Conservation (phyloP, 129 eudicot genomes). For the Dittrichia graveolens region DNA sequence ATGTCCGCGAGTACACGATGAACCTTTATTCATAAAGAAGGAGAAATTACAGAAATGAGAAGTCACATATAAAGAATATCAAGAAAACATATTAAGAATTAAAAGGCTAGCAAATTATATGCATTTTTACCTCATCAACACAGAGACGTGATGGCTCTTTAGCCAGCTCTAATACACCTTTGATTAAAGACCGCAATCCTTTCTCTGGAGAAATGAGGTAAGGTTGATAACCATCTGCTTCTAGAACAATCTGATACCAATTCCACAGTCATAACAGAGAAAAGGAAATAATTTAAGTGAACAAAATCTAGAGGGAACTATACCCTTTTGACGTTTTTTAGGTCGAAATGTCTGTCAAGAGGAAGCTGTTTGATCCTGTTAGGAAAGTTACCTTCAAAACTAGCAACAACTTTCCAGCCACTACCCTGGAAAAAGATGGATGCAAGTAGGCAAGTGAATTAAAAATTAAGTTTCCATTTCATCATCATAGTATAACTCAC, state of each 20-base stretch:
- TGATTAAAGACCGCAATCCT: constrained; percentile 91
- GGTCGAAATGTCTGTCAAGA: constrained; percentile 90
- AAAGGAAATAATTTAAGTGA: neutral
- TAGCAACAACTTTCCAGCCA: constrained; percentile 97
- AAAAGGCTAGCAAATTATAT: constrained; percentile 4
- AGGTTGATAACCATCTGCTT: constrained; percentile 99
- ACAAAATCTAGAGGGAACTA: constrained; percentile 8
- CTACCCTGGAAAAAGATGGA: constrained; percentile 64
- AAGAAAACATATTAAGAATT: neutral
- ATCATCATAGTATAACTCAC: too few relatives aligned
- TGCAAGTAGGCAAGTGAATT: neutral
- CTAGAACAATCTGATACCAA: constrained; percentile 81
- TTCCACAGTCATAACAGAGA: constrained; percentile 22
- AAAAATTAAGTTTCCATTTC: too few relatives aligned
- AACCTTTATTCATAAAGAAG: constrained; percentile 54
- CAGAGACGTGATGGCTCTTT: constrained; percentile 98
- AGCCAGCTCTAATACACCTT: constrained; percentile 82
- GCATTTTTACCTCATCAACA: constrained; percentile 87
- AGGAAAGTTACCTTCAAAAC: constrained; percentile 98
- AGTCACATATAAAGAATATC: neutral
- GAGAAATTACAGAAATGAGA: constrained; percentile 6
- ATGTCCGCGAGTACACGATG: constrained; percentile 96
- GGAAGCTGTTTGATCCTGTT: constrained; percentile 96
- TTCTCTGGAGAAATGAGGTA: constrained; percentile 98
- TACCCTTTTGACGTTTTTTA: constrained; percentile 96